These are phyloP conservation scores for Penicillium verhagenii DNA, from an alignment of 495 filamentous ascomycete genomes.

Conservation along the genomic window DNA sequence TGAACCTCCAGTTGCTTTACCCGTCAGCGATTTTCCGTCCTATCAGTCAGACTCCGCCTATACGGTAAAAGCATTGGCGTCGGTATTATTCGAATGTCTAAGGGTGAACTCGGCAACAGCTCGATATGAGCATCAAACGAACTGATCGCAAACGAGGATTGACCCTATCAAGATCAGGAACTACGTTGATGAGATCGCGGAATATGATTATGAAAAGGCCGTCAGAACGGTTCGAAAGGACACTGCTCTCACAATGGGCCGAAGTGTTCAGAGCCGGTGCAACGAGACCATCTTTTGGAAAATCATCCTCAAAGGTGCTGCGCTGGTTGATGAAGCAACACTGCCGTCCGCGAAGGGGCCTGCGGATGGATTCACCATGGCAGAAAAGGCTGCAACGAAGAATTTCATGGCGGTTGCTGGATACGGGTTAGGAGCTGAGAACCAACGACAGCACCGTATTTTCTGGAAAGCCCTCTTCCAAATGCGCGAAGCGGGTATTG, in stretches of 20 bases:
- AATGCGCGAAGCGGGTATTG: constrained; percentile 18
- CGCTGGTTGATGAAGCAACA: constrained; percentile 14
- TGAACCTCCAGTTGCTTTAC: too few species aligned
- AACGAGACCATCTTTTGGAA: constrained; percentile 19
- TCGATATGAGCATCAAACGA: constrained; percentile 8
- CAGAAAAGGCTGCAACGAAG: constrained; percentile 22
- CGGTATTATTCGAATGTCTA: constrained; percentile 8
- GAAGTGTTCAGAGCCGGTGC: constrained; percentile 13
- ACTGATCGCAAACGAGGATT: constrained; percentile 2
- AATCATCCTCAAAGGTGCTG: constrained; percentile 21
- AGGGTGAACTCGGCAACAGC: constrained; percentile 9
- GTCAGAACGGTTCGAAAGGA: constrained; percentile 10
- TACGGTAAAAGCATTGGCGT: constrained; percentile 3
- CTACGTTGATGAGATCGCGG: constrained; percentile 5
- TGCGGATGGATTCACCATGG: constrained; percentile 20
- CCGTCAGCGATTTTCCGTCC: background rate
- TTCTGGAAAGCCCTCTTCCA: constrained; percentile 22
- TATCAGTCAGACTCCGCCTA: constrained; percentile 6
- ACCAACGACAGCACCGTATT: constrained; percentile 17
- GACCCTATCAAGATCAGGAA: constrained; percentile 9
- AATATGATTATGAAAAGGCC: constrained; percentile 14
- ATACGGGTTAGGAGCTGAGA: constrained; percentile 15
- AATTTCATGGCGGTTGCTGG: constrained; percentile 20
- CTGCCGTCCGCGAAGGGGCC: constrained; percentile 20
- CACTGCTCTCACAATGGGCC: constrained; percentile 12